Evolutionary conservation across 2,329 filamentous ascomycete genomes (phyloP).

Genomic region (Aureobasidium pullulans): DNA sequence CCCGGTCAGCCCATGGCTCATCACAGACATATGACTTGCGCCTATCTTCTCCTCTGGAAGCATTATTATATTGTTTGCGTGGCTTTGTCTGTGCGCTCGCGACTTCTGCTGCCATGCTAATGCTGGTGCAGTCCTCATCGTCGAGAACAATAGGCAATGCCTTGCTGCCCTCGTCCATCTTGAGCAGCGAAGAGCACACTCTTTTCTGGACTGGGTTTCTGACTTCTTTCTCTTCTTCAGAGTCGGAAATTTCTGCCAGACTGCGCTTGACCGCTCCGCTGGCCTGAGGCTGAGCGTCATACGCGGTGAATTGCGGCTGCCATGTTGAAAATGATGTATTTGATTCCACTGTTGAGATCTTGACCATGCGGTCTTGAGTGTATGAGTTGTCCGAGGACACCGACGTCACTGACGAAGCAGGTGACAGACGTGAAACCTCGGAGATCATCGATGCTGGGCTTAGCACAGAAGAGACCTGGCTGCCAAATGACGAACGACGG

Average conservation of each 20-base stretch:
- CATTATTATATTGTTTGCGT: not conserved
- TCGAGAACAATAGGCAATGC: conserved; percentile 3
- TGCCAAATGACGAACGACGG: conserved; percentile 40
- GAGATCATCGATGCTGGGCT: conserved; percentile 59
- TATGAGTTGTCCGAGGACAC: conserved; percentile 37
- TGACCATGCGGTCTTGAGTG: not conserved
- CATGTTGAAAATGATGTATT: not conserved
- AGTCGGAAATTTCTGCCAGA: not conserved
- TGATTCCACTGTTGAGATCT: not conserved
- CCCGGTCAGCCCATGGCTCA: not conserved
- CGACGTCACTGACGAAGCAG: conserved; percentile 48
- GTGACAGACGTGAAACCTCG: conserved; percentile 49
- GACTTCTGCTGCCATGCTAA: conserved; percentile 5
- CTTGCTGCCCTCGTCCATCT: not conserved
- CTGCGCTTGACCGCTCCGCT: conserved; percentile 13
- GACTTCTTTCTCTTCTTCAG: not conserved
- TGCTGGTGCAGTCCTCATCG: conserved; percentile 9
- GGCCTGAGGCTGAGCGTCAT: conserved; percentile 14
- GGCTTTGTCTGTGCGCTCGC: not conserved
- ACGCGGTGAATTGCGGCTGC: not conserved
- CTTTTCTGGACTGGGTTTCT: not conserved
- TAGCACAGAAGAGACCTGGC: conserved; percentile 45
- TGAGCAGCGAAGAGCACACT: not conserved
- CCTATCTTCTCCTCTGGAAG: not conserved
- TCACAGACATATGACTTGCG: not conserved